These are phyloP conservation scores for Fragilariopsis cylindrus DNA, from an alignment of 108 stramenopile species.

Conservation along the genomic window DNA sequence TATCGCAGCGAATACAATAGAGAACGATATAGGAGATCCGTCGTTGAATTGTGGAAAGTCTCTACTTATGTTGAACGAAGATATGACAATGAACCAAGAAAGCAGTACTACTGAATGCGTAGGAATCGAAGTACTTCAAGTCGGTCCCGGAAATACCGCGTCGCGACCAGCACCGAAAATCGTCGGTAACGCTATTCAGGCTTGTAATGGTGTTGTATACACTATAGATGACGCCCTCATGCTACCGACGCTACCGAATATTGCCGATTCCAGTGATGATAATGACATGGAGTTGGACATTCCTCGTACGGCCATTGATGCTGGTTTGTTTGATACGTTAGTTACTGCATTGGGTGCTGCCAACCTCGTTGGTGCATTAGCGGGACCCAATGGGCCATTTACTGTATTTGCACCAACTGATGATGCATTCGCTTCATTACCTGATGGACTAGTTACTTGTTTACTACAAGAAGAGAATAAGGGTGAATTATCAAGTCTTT, in stretches of 20 bases:
- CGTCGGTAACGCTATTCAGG: not conserved
- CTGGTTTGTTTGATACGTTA: too few species aligned
- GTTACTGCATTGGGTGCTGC: too few species aligned
- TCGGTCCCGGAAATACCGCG: constrained; percentile 5
- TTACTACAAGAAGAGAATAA: too few species aligned
- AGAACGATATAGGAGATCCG: not conserved
- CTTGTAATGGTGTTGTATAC: not conserved
- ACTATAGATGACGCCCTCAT: not conserved
- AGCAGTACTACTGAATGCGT: not conserved
- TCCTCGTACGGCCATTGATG: too few species aligned
- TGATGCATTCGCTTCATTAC: too few species aligned
- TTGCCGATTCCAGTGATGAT: too few species aligned
- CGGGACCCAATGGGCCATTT: too few species aligned
- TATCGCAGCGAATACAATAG: not conserved
- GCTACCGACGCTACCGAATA: not conserved
- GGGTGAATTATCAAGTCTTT: too few species aligned
- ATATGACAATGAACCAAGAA: not conserved
- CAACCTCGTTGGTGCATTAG: too few species aligned
- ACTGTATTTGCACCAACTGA: too few species aligned
- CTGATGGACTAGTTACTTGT: too few species aligned
- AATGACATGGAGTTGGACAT: too few species aligned
- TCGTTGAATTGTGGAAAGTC: not conserved
- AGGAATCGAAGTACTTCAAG: not conserved
- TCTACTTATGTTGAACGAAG: constrained; percentile 9
- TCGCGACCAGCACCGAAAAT: not conserved